Evolutionary conservation across 768 basidiomycete species (phyloP).

Genomic region (Pleurotus citrinopileatus): DNA sequence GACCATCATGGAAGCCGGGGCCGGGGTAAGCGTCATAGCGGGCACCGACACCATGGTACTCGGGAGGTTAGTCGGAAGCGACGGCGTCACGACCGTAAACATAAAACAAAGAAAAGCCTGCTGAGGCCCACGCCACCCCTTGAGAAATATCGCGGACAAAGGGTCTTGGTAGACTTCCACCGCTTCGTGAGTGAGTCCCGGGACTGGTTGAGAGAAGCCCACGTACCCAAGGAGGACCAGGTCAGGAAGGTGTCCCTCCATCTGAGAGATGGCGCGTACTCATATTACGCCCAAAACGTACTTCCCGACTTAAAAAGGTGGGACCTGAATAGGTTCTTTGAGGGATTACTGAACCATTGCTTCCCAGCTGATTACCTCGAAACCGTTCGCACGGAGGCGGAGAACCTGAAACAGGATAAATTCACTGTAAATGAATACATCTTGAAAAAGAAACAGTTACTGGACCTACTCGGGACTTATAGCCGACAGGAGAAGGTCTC

Average conservation of each 20-base stretch:
- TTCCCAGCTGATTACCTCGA: constrained; percentile 26
- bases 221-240: constrained; percentile 10
- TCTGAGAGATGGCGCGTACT: constrained; percentile 26
- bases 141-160: constrained; percentile 22
- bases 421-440: constrained; percentile 27
- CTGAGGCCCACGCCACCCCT: constrained; percentile 23
- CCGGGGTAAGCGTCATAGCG: neutral
- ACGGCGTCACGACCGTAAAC: neutral
- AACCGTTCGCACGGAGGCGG: constrained; percentile 17
- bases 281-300: constrained; percentile 29
- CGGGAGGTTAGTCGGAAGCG: neutral
- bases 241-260: constrained; percentile 24
- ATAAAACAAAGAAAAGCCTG: constrained; percentile 1
- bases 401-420: constrained; percentile 18
- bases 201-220: constrained; percentile 21
- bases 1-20: neutral
- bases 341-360: constrained; percentile 34
- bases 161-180: constrained; percentile 19
- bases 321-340: constrained; percentile 26
- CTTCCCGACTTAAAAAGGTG: constrained; percentile 21
- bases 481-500: constrained; percentile 24
- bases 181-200: constrained; percentile 23
- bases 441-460: constrained; percentile 28
- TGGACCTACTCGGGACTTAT: constrained; percentile 25
- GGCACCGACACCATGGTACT: neutral